Evolutionary conservation across 2,329 filamentous ascomycete species (phyloP).

Genomic region (Xylariaceae sp.): DNA sequence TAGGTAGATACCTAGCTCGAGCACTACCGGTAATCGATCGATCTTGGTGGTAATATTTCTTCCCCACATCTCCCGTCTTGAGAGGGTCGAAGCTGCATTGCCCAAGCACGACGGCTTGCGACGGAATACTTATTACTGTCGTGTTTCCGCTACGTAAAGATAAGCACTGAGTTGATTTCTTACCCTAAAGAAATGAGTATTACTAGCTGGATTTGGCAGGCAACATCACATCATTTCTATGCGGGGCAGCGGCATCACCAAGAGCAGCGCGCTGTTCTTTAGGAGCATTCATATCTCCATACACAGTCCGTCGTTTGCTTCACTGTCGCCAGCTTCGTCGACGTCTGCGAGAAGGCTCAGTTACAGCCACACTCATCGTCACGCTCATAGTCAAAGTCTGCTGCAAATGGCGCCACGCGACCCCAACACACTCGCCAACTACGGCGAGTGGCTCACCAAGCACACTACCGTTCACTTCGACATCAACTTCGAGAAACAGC

Average conservation of each 20-base stretch:
- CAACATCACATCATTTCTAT: slow-evolving; percentile 19
- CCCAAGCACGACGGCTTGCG: slow-evolving; percentile 5
- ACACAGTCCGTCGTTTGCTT: slow-evolving; percentile 22
- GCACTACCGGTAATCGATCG: background rate
- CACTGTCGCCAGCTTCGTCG: slow-evolving; percentile 11
- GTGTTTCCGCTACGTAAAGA: no score
- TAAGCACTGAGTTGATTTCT: background rate
- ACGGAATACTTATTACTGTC: slow-evolving; percentile 1
- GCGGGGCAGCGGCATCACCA: slow-evolving; percentile 27
- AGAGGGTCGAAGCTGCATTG: background rate
- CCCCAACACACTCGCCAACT: slow-evolving; percentile 88
- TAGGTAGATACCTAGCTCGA: background rate
- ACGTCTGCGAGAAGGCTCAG: slow-evolving; percentile 17
- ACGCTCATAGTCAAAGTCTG: slow-evolving; percentile 7
- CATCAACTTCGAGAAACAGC: slow-evolving; percentile 76
- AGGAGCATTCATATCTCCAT: slow-evolving; percentile 28
- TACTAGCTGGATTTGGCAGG: slow-evolving; percentile 19
- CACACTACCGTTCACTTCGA: slow-evolving; percentile 78
- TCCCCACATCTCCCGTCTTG: background rate
- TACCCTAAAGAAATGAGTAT: background rate
- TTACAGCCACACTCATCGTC: background rate
- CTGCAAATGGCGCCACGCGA: slow-evolving; percentile 52
- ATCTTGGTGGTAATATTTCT: background rate
- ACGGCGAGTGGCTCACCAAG: slow-evolving; percentile 76
- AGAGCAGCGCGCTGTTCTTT: slow-evolving; percentile 28